Evolutionary conservation across 2,329 filamentous ascomycete species (phyloP).

Genomic region (Ascochyta clinopodiicola): DNA sequence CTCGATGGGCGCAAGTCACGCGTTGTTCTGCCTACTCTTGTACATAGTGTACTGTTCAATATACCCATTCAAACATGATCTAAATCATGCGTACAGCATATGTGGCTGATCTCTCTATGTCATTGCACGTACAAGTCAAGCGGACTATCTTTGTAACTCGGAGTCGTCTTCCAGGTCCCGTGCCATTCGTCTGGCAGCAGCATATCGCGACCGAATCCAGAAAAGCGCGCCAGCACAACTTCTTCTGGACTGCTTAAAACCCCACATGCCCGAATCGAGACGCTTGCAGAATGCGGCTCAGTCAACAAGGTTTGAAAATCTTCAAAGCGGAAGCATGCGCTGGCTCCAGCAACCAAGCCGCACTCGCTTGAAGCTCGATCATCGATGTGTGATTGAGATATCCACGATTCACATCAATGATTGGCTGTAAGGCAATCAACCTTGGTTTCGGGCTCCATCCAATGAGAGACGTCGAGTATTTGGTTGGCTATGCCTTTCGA

Average conservation of each 20-base stretch:
- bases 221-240: not conserved
- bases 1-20: slow-evolving; percentile 9
- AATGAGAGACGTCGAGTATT: not conserved
- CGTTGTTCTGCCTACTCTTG: slow-evolving; percentile 9
- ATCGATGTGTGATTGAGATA: slow-evolving; percentile 2
- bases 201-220: not conserved
- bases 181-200: not conserved
- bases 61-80: slow-evolving; percentile 9
- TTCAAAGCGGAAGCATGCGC: slow-evolving; percentile 1
- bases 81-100: not conserved
- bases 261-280: not conserved
- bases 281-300: not conserved
- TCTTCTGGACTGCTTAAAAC: not conserved
- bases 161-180: not conserved
- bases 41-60: slow-evolving; percentile 15
- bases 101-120: not conserved
- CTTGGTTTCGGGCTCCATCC: slow-evolving; percentile 3
- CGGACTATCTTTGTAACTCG: no score
- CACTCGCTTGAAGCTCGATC: not conserved
- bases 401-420: not conserved
- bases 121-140: not conserved
- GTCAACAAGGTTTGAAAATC: not conserved
- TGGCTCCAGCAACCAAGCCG: slow-evolving; percentile 4
- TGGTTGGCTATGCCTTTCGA: not conserved
- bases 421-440: slow-evolving; percentile 1